Base-by-base conservation (phyloP, 352 stramenopile genomes). In the Phytophthora crassamura region DNA sequence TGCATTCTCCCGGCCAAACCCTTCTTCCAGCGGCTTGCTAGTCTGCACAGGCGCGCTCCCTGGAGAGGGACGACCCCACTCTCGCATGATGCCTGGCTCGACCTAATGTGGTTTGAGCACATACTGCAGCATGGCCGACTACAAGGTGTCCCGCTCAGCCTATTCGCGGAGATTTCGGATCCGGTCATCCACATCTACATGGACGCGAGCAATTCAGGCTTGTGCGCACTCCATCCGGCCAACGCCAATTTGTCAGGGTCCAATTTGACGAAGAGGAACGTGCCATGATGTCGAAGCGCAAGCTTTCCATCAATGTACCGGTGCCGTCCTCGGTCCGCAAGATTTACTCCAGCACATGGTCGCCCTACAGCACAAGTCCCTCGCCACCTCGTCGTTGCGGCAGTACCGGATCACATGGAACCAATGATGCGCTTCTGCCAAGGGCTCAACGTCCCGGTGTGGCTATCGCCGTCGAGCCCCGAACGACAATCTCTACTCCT, bases 41-140 rank as follows among this genome's bases (percentile, higher is more conserved):
- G 15, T 30, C 8, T 59, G 4, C 30, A 49, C 8, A 4, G 38
- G 6, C 7, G 4, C 2, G 5, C 25, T 34, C 51, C 39, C 0
- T 28, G 38, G 0, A 30, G 7, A 2, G 38, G 35, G 9, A 22
- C 0, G 3, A 32, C 33, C 10, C 3, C 25, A 15, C 14, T 59
- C 1, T 59, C 51, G 5, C 5, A 40, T 2, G 38, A 18, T 20
- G 51, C 51, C 12, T 8, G 25, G 1, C 38, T 59, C 2, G 51
- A 59, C 12, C 11, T 54, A 4, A n/a, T 42, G 7, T 49, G 51
- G 38, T 59, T 59, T 10, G 38, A 59, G 16, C 38, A 48, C 11
- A 49, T 59, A 1, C 15, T 46, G 3, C n/a, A 50, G 49, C 18
- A 59, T 59, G 51, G 51, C 48, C 28, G 22, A n/a, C n/a, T n/a